Evolutionary conservation across 148 eudicot genomes (phyloP), one percentile per base, ranked within the genome.

Genomic region (Rhododendron vialii): DNA sequence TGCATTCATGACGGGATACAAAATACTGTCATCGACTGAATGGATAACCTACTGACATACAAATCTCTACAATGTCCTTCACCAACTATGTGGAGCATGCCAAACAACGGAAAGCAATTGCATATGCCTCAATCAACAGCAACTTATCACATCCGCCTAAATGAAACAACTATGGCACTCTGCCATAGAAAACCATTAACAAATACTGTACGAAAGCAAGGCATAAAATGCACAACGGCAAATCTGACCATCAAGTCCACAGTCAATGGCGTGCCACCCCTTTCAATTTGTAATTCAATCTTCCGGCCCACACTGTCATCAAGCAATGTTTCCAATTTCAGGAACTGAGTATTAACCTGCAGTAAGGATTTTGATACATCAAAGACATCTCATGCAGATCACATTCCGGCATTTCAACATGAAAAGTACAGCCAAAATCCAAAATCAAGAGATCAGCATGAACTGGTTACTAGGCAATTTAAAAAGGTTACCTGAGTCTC

Each of bases 331-430:
- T 98, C 99, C 89, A 98, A 87, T 91, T 92, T 91, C 85, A 95
- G 93, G 88, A 98, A 98, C 89, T 94, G 99, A 84, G 99, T 95
- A 88, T 90, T 89, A 82, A 98, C 98, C 99, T 98, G 94, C 90
- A 93, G 38, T 45, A 50, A 87, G 67, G 22, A 61, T 82, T 84
- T 83, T 43, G 61, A 47, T 38, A 53, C 33, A 63, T 82, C 84
- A 86, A 83, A 81, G 36, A 88, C 53, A 87, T 50, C 22, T 38
- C 59, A 82, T 12, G 3, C 47, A 33, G 63, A 45, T 81, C 26
- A 71, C 43, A 6, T 82, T 81, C 41, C 53, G 50, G n/a, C 11
- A 50, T 7, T 81, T 69, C 51, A 86, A 4, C 79, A 86, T 24
- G 74, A 80, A 61, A 55, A 57, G 28, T 63, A 78, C 13, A 2